Evolutionary conservation across 768 basidiomycete genomes (phyloP).

Genomic region (Boletus tomentosulus): DNA sequence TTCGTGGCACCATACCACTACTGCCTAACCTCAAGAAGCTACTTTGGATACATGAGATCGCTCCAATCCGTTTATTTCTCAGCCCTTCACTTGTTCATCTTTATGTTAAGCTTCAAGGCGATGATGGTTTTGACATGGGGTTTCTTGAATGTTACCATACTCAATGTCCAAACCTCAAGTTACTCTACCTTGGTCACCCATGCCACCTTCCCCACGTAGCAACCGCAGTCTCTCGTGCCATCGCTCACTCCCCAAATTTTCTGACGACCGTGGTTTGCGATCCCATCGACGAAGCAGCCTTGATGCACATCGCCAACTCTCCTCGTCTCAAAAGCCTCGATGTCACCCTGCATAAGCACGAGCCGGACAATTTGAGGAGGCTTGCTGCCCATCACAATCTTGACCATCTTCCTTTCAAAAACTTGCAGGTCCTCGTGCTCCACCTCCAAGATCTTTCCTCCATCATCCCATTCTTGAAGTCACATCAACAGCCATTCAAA

Average conservation of each 20-base stretch:
- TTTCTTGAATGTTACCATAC: neutral
- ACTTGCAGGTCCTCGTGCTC: neutral
- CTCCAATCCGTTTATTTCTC: neutral
- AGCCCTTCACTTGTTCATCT: neutral
- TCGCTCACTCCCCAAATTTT: neutral
- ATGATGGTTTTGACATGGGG: neutral
- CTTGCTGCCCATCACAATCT: neutral
- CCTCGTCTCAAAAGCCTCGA: neutral
- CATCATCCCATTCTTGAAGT: neutral
- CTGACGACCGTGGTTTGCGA: neutral
- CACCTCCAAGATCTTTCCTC: neutral
- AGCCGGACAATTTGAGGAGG: neutral
- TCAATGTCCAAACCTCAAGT: neutral
- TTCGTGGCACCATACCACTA: neutral
- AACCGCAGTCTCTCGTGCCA: neutral
- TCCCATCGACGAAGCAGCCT: neutral
- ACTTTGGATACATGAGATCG: neutral
- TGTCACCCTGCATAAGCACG: neutral
- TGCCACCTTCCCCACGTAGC: neutral
- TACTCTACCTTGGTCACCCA: neutral
- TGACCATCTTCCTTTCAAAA: neutral
- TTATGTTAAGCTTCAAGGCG: neutral
- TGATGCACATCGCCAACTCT: neutral
- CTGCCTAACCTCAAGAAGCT: neutral
- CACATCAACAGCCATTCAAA: neutral